These are phyloP conservation scores for Sordariomycetes sp. DNA, from an alignment of 2,329 filamentous ascomycete species.

Conservation along the genomic window DNA sequence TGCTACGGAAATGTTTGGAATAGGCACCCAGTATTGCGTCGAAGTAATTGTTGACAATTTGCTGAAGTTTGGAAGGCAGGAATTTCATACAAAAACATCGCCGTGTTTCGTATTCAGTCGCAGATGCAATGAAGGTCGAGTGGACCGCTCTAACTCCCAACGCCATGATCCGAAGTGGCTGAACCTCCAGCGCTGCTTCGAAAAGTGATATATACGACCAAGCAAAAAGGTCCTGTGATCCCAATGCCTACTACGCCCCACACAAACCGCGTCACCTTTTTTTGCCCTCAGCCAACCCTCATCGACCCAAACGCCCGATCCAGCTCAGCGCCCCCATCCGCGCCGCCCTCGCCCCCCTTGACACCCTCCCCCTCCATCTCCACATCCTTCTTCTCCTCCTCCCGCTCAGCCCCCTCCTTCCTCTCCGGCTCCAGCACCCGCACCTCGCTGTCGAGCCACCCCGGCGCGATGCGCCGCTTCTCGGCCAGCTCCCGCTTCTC, in stretches of 20 bases:
- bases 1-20: too few relatives aligned
- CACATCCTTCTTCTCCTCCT: neutral
- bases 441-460: conserved; percentile 66
- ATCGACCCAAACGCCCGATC: conserved; percentile 44
- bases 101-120: too few relatives aligned
- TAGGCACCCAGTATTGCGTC: too few relatives aligned
- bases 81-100: too few relatives aligned
- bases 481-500: conserved; percentile 57
- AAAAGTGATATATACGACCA: neutral
- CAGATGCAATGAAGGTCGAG: too few relatives aligned
- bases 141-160: neutral
- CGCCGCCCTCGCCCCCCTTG: conserved; percentile 13
- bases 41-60: too few relatives aligned
- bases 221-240: neutral
- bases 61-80: too few relatives aligned
- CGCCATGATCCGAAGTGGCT: neutral
- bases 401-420: conserved; percentile 10
- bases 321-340: conserved; percentile 23
- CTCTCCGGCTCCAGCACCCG: conserved; percentile 56
- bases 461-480: conserved; percentile 67
- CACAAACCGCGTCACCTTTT: neutral
- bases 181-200: neutral
- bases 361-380: neutral
- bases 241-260: neutral
- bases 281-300: conserved; percentile 7